These are phyloP conservation scores for Fusarium xyrophilum DNA, from an alignment of 2,329 filamentous ascomycete species.

Conservation along the genomic window DNA sequence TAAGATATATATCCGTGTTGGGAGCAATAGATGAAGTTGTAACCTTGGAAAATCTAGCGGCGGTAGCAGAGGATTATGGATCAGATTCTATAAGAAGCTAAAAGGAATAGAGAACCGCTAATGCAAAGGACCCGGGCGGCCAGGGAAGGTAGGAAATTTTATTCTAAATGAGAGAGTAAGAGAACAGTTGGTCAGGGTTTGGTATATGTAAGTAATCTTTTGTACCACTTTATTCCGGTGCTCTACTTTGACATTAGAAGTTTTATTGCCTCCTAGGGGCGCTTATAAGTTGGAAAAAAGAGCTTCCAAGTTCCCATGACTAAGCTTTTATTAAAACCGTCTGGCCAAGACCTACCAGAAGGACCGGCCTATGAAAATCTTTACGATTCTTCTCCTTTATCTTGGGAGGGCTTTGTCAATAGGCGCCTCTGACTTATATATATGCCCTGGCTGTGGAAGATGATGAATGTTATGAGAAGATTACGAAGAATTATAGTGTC, in stretches of 20 bases:
- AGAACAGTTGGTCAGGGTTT: too few species aligned
- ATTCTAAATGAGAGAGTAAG: neutral
- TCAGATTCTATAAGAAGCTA: neutral
- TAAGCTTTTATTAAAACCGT: neutral
- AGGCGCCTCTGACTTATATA: neutral
- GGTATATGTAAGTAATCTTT: neutral
- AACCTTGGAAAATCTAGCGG: slow-evolving; percentile 33
- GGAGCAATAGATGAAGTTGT: slow-evolving; percentile 38
- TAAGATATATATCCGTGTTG: slow-evolving; percentile 39
- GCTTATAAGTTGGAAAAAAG: neutral
- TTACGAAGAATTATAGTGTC: neutral
- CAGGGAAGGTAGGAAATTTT: neutral
- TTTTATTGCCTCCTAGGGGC: neutral
- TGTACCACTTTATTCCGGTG: fast-evolving
- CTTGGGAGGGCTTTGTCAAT: too few species aligned
- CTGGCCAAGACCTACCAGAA: neutral
- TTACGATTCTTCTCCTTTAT: too few species aligned
- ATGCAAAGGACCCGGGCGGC: neutral
- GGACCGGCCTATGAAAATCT: too few species aligned
- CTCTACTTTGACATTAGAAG: neutral
- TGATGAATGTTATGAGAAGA: neutral
- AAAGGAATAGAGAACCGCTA: neutral
- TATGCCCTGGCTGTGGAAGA: neutral
- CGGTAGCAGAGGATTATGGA: neutral
- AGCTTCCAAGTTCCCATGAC: neutral